Evolutionary conservation across 495 filamentous ascomycete genomes (phyloP).

Genomic region (Jackrogersella multiformis): DNA sequence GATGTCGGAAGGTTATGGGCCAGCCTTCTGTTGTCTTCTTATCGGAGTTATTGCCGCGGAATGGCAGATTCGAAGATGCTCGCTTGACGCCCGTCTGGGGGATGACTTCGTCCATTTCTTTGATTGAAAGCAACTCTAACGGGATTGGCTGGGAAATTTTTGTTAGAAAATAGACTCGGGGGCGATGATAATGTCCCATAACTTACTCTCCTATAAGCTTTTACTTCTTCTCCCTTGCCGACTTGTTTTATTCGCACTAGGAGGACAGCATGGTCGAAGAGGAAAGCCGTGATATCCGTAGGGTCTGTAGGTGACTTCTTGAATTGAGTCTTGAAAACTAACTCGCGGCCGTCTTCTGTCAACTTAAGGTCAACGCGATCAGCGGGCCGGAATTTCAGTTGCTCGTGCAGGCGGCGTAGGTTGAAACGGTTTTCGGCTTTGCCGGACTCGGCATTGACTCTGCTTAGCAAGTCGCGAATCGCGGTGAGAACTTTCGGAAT

Average conservation of each 20-base stretch:
- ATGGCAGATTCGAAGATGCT: conserved; percentile 86
- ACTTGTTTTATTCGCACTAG: conserved; percentile 87
- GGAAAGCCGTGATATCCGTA: conserved; percentile 89
- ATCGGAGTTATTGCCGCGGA: conserved; percentile 60
- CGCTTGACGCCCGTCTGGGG: conserved; percentile 86
- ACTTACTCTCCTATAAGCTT: conserved; percentile 83
- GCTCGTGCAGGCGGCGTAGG: conserved; percentile 85
- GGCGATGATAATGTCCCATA: not conserved
- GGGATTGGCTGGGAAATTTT: conserved; percentile 76
- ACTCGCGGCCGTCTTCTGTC: conserved; percentile 89
- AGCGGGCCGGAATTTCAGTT: conserved; percentile 84
- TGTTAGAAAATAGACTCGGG: conserved; percentile 30
- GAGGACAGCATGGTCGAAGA: conserved; percentile 96
- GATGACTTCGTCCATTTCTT: conserved; percentile 94
- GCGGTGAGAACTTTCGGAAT: conserved; percentile 85
- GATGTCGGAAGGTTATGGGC: conserved; percentile 97
- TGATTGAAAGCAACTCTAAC: conserved; percentile 90
- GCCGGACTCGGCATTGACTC: conserved; percentile 93
- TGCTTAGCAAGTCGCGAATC: conserved; percentile 85
- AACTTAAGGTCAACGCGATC: conserved; percentile 95
- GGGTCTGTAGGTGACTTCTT: conserved; percentile 91
- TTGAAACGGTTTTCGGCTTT: conserved; percentile 99
- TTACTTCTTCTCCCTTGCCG: conserved; percentile 93
- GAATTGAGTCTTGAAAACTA: conserved; percentile 89
- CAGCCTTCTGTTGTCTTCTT: conserved; percentile 76